These are phyloP conservation scores for Calonectria leucothoes DNA, from an alignment of 2,329 filamentous ascomycete species.

Conservation along the genomic window DNA sequence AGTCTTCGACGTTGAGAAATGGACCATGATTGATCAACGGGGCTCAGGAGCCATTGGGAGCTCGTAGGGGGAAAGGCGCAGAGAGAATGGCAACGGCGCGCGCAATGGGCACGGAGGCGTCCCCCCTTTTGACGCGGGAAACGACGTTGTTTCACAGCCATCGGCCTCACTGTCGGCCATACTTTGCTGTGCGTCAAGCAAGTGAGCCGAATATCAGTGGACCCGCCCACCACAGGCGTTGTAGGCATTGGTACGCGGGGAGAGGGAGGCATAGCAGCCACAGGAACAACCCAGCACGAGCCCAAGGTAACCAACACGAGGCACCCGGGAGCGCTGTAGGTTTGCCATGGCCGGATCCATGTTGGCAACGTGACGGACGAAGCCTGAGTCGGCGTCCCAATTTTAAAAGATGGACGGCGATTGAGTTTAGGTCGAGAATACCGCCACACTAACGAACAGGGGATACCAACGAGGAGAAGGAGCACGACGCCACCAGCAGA, in stretches of 20 bases:
- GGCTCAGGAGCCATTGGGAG: neutral
- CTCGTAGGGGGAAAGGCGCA: slow-evolving; percentile 9
- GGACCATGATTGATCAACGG: slow-evolving; percentile 18
- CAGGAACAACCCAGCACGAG: slow-evolving; percentile 7
- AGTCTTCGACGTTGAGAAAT: slow-evolving; percentile 13
- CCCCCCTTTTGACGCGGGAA: slow-evolving; percentile 36
- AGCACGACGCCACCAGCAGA: neutral
- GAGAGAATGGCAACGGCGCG: slow-evolving; percentile 9
- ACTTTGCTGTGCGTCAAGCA: slow-evolving; percentile 47
- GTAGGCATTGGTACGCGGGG: slow-evolving; percentile 10
- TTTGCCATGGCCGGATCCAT: slow-evolving; percentile 8
- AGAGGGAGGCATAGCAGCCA: slow-evolving; percentile 7
- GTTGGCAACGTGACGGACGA: neutral
- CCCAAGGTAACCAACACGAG: slow-evolving; percentile 1
- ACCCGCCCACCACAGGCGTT: slow-evolving; percentile 34
- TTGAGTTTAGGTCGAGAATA: slow-evolving; percentile 10
- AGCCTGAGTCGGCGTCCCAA: slow-evolving; percentile 1
- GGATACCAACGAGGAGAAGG: neutral
- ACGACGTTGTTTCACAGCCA: slow-evolving; percentile 46
- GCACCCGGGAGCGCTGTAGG: neutral
- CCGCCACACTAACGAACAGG: slow-evolving; percentile 10
- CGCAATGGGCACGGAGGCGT: slow-evolving; percentile 17
- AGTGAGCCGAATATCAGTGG: slow-evolving; percentile 45
- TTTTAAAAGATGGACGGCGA: neutral
- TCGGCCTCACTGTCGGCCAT: slow-evolving; percentile 53